A percentile compares a stretch with the other conserved stretches of the same genome.
phyloP scores from a whole-genome alignment of 495 filamentous ascomycete genomes.

The Poronia punctata region DNA sequence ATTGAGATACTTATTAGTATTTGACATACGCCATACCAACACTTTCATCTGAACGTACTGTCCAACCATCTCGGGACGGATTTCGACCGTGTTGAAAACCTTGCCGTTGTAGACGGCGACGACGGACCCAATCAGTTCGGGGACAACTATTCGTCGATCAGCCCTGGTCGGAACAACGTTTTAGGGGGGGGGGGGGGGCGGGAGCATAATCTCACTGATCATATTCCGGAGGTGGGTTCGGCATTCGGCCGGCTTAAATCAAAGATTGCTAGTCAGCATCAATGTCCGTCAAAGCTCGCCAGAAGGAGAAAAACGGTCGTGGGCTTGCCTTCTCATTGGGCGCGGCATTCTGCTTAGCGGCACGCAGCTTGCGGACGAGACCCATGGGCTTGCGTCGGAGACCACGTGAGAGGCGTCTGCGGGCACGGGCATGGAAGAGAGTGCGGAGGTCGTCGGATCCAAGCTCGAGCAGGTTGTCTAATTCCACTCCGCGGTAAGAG shows the following conservation, averaged over 20 bases:
- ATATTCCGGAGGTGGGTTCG: conserved; percentile 99
- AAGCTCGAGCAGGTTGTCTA: conserved; percentile 95
- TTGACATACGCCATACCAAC: background rate
- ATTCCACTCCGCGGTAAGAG: conserved; percentile 97
- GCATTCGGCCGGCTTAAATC: conserved; percentile 62
- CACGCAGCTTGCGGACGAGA: conserved; percentile 99
- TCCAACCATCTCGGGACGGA: conserved; percentile 99
- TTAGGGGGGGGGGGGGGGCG: background rate
- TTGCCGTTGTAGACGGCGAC: conserved; percentile 99
- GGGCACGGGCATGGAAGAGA: conserved; percentile 97
- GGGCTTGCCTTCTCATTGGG: conserved; percentile 80
- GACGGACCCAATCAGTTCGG: conserved; percentile 97
- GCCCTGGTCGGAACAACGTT: background rate
- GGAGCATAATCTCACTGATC: conserved; percentile 50
- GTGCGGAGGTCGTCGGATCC: conserved; percentile 97
- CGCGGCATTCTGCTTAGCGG: conserved; percentile 99
- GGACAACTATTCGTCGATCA: conserved; percentile 51
- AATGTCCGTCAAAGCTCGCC: background rate
- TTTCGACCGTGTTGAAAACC: conserved; percentile 99
- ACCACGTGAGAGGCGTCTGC: conserved; percentile 97
- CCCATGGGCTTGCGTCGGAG: conserved; percentile 99
- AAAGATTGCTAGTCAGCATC: background rate
- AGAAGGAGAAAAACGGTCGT: conserved; percentile 37
- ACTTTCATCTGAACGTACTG: conserved; percentile 33
- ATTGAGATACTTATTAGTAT: conserved; percentile 3